phyloP scores from a whole-genome alignment of 495 filamentous ascomycete species.

The Darksidea phi region DNA sequence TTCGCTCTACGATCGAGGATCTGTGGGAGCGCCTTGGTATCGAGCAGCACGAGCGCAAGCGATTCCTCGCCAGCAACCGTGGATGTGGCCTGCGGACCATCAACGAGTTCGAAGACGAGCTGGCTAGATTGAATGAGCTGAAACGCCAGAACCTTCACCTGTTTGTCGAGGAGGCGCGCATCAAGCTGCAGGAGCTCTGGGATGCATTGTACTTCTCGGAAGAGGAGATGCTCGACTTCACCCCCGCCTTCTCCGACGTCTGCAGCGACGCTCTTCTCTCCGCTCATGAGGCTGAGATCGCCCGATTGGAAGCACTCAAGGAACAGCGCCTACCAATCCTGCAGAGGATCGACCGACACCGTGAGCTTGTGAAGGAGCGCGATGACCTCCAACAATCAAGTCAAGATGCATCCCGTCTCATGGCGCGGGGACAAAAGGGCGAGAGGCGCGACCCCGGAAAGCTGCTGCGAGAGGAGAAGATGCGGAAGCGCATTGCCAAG shows the following conservation, averaged over 20 bases:
- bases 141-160: constrained; percentile 93
- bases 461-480: constrained; percentile 95
- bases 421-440: constrained; percentile 82
- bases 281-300: constrained; percentile 85
- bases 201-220: constrained; percentile 90
- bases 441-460: constrained; percentile 91
- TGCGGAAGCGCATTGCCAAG: constrained; percentile 93
- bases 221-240: constrained; percentile 97
- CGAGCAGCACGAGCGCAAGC: constrained; percentile 76
- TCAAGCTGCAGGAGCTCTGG: constrained; percentile 90
- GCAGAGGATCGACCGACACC: constrained; percentile 78
- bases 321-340: constrained; percentile 86
- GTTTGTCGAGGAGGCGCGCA: constrained; percentile 91
- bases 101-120: constrained; percentile 91
- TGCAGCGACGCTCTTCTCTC: constrained; percentile 87
- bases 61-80: constrained; percentile 68
- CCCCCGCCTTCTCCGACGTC: constrained; percentile 85
- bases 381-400: constrained; percentile 83
- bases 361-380: constrained; percentile 78
- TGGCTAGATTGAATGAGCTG: constrained; percentile 80
- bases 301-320: constrained; percentile 73
- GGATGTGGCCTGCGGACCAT: constrained; percentile 84
- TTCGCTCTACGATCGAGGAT: constrained; percentile 69
- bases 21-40: constrained; percentile 88
- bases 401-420: constrained; percentile 89